phyloP scores from a whole-genome alignment of 1,139 yeast species.

The Pichia inconspicua region DNA sequence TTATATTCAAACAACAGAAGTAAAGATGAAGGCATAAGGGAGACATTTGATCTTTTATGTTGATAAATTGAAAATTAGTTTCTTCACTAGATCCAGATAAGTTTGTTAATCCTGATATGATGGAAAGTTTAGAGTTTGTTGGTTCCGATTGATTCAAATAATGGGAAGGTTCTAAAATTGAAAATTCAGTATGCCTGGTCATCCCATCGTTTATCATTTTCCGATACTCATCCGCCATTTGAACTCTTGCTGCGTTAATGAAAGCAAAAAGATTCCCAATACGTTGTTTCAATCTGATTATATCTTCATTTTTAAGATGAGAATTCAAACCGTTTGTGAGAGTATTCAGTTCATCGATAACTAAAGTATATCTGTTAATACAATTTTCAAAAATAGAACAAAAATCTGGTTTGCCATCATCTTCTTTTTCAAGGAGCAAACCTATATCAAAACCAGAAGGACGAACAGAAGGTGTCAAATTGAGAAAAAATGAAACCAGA shows the following conservation, averaged over 20 bases:
- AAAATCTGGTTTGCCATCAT: conserved; percentile 11
- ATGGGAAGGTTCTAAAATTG: background rate
- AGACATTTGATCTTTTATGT: background rate
- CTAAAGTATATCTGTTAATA: conserved; percentile 44
- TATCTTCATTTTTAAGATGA: conserved; percentile 32
- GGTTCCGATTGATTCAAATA: background rate
- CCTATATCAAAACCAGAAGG: conserved; percentile 50
- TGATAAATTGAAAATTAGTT: background rate
- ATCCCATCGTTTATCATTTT: conserved; percentile 13
- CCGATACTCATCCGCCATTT: conserved; percentile 21
- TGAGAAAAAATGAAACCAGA: conserved; percentile 48
- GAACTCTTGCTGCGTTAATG: conserved; percentile 36
- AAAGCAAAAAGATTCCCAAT: conserved; percentile 42
- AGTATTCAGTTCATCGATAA: conserved; percentile 45
- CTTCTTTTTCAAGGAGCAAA: conserved; percentile 32
- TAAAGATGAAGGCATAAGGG: conserved; percentile 33
- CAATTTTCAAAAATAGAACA: conserved; percentile 33
- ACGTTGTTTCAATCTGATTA: conserved; percentile 39
- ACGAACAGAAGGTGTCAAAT: conserved; percentile 49
- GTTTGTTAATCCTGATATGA: background rate
- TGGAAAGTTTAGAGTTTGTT: background rate
- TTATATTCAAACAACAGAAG: conserved; percentile 41
- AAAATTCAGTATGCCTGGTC: conserved; percentile 8
- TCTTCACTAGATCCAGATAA: background rate
- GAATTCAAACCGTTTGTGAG: conserved; percentile 25